These are phyloP conservation scores for Suillus bovinus DNA, from an alignment of 768 basidiomycete species.

Conservation along the genomic window DNA sequence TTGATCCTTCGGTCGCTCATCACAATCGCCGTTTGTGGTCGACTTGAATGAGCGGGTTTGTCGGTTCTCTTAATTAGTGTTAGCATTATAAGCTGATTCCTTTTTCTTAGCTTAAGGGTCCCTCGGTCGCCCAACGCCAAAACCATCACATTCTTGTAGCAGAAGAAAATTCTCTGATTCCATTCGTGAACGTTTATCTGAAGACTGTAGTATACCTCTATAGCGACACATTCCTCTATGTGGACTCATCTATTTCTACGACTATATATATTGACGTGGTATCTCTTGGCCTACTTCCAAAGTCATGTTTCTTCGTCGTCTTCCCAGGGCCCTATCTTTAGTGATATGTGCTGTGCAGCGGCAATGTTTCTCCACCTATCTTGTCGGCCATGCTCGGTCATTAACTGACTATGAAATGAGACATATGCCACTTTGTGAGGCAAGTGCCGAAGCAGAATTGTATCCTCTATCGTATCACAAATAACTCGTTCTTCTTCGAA, in stretches of 20 bases:
- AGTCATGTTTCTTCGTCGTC: slow-evolving; percentile 19
- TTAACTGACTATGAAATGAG: slow-evolving; percentile 21
- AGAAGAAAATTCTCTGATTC: slow-evolving; percentile 1
- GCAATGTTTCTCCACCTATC: slow-evolving; percentile 31
- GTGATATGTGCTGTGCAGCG: slow-evolving; percentile 15
- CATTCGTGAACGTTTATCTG: not conserved
- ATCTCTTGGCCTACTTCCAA: not conserved
- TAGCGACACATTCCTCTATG: not conserved
- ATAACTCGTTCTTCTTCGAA: slow-evolving; percentile 33
- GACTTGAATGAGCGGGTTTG: slow-evolving; percentile 7
- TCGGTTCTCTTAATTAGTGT: not conserved
- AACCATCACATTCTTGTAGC: slow-evolving; percentile 19
- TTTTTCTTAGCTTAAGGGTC: slow-evolving; percentile 41
- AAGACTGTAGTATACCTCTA: slow-evolving; percentile 6
- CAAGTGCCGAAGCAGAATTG: slow-evolving; percentile 14
- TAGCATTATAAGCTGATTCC: slow-evolving; percentile 6
- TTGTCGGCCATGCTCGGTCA: slow-evolving; percentile 23
- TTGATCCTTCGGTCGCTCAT: slow-evolving; percentile 11
- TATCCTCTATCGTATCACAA: slow-evolving; percentile 32
- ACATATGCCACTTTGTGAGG: slow-evolving; percentile 13
- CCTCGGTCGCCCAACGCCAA: slow-evolving; percentile 44
- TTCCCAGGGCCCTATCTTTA: slow-evolving; percentile 34
- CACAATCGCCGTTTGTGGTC: slow-evolving; percentile 3
- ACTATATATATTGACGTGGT: not conserved
- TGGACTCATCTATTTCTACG: slow-evolving; percentile 6